Base-by-base conservation (phyloP, 1,284 basidiomycete species). In the Naganishia sp. region DNA sequence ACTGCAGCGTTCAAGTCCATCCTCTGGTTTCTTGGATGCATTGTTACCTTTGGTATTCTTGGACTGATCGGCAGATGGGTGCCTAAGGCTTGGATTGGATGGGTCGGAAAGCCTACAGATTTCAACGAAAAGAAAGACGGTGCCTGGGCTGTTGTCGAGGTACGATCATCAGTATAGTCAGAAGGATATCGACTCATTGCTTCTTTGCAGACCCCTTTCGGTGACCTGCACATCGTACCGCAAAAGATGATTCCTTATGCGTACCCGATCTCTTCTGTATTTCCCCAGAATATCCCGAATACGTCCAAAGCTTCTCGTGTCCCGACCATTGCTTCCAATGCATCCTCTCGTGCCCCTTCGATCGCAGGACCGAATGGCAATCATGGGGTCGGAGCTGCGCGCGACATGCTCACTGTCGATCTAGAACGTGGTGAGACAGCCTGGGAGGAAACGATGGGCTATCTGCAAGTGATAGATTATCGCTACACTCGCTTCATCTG, bases 1-100 rank as follows among this genome's bases (percentile, higher is more conserved):
- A 85, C 86, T 6, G 82, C 90, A 50, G 74, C 74, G 7, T 86
- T 86, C 82, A 86, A 88, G 60, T 83, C 85, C 57, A 81, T 83
- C 74, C 69, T 89, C 5, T 99, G 94, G 93, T 83, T 85, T 71
- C 63, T 84, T 23, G 85, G 85, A 7, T 93, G 90, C 73, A 72
- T 91, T 9, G 65, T 90, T 17, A 86, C 88, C 0, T 79, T 90
- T 11, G 96, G 96, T 3, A 79, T 87, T 9, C 81, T 98, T 41
- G 89, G 86, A 10, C 84, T 99, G 17, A 78, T 96, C 5, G 93
- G 93, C 1, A 87, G 94, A 72, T 99, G 96, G 96, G 87, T 96
- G 71, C 95, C 96, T 55, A 85, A 84, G 4, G 73, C 94, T 47
- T 96, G 94, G 91, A 85, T 99, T 60, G 85, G 85, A 43, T 94